Percentiles rank a stretch among this genome's conserved stretches.
Conservation (phyloP, 2,329 filamentous ascomycete species). For the Microdochium paspali region DNA sequence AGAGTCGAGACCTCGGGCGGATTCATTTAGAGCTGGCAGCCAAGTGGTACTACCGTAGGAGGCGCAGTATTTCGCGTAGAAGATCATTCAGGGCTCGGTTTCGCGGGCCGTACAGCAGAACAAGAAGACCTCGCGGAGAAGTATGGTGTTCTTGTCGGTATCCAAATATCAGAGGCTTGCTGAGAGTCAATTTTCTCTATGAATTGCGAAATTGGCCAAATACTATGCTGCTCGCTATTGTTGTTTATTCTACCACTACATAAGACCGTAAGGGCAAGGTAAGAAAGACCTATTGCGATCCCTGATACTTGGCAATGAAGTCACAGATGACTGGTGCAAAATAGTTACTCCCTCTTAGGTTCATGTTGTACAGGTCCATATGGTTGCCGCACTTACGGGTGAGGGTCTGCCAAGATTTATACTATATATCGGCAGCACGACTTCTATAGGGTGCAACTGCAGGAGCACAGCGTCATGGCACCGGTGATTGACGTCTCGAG, state of each 20-base stretch:
- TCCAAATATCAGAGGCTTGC: too few relatives aligned
- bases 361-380: conserved; percentile 30
- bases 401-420: conserved; percentile 5
- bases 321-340: conserved; percentile 33
- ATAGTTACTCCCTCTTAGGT: conserved; percentile 29
- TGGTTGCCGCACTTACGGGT: conserved; percentile 33
- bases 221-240: conserved; percentile 21
- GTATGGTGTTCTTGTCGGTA: too few relatives aligned
- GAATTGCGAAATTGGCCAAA: not conserved
- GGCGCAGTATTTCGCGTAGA: too few relatives aligned
- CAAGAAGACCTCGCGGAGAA: too few relatives aligned
- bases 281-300: conserved; percentile 29
- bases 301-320: conserved; percentile 31
- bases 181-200: too few relatives aligned
- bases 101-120: too few relatives aligned
- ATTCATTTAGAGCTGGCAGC: too few relatives aligned
- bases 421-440: conserved; percentile 3
- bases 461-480: conserved; percentile 14
- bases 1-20: too few relatives aligned
- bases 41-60: too few relatives aligned
- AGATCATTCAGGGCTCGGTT: too few relatives aligned
- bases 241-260: conserved; percentile 52
- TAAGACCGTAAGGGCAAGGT: conserved; percentile 34
- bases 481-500: conserved; percentile 34
- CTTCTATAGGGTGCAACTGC: conserved; percentile 3